These are phyloP conservation scores for Starmerella etchellsii DNA, from an alignment of 805 yeast genomes.

Conservation along the genomic window DNA sequence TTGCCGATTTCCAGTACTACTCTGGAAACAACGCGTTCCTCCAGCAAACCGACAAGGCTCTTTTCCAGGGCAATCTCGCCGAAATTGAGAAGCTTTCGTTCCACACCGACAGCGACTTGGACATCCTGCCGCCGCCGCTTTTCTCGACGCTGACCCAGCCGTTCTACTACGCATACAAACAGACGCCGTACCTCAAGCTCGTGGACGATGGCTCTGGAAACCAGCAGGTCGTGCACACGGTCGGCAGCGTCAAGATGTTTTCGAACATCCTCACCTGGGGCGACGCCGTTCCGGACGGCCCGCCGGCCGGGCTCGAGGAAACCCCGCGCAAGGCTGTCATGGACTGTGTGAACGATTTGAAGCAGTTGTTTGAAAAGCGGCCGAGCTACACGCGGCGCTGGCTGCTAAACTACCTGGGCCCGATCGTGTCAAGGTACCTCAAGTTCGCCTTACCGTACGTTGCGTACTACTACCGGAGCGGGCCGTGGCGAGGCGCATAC, in stretches of 20 bases:
- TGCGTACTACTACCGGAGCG: conserved; percentile 67
- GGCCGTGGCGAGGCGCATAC: conserved; percentile 90
- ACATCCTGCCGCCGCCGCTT: conserved; percentile 73
- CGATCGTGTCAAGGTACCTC: conserved; percentile 26
- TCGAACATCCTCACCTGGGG: conserved; percentile 27
- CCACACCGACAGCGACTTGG: conserved; percentile 8
- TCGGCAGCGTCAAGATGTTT: conserved; percentile 23
- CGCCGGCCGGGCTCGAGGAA: conserved; percentile 31
- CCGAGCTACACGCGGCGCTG: conserved; percentile 83
- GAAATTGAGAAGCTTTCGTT: conserved; percentile 26
- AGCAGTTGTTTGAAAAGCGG: conserved; percentile 45
- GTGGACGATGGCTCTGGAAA: conserved; percentile 42
- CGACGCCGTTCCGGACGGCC: conserved; percentile 25
- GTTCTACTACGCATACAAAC: conserved; percentile 60
- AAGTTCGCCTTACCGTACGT: conserved; percentile 76
- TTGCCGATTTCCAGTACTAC: conserved; percentile 75
- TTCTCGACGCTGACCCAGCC: conserved; percentile 69
- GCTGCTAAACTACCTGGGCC: conserved; percentile 25
- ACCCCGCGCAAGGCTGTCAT: conserved; percentile 32
- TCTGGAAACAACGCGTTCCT: conserved; percentile 46
- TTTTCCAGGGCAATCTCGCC: conserved; percentile 34
- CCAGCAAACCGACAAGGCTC: conserved; percentile 29
- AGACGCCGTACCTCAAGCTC: conserved; percentile 47
- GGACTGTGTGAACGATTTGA: conserved; percentile 28
- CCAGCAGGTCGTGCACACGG: conserved; percentile 25